Percentiles rank a stretch among this genome's conserved stretches.
Conservation (phyloP, 495 filamentous ascomycete species). For the Articulospora tetracladia region DNA sequence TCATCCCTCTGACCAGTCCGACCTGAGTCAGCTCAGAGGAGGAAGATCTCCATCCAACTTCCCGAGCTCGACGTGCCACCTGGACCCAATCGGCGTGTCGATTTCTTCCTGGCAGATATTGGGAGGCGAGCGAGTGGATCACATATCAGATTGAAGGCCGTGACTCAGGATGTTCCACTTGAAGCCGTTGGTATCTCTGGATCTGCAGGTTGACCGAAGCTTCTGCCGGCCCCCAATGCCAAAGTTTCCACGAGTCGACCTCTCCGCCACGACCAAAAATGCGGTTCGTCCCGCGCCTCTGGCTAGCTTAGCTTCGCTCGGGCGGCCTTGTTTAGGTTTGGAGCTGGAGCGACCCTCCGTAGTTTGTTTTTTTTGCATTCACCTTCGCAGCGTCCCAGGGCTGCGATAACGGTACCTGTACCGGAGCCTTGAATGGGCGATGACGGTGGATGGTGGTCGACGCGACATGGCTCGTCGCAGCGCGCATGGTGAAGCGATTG, state of each 20-base stretch:
- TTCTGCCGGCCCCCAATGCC: not conserved
- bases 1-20: not conserved
- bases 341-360: not conserved
- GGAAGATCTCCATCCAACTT: not conserved
- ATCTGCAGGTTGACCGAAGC: not conserved
- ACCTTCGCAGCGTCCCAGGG: not conserved
- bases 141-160: not conserved
- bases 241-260: not conserved
- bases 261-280: not conserved
- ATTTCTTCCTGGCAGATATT: no score
- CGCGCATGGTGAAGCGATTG: not conserved
- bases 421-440: not conserved
- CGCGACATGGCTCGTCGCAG: not conserved
- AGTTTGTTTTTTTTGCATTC: not conserved
- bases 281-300: constrained; percentile 7
- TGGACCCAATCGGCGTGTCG: no score
- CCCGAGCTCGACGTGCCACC: not conserved
- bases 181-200: not conserved
- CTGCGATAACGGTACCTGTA: constrained; percentile 4
- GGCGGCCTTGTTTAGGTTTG: not conserved
- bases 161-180: no score
- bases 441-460: not conserved
- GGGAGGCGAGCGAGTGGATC: not conserved
- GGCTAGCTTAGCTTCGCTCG: not conserved
- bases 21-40: not conserved